Evolutionary conservation across 176 grass and related monocot species (phyloP), one percentile per base, ranked within the genome.

Genomic region (Oryza meyeriana): DNA sequence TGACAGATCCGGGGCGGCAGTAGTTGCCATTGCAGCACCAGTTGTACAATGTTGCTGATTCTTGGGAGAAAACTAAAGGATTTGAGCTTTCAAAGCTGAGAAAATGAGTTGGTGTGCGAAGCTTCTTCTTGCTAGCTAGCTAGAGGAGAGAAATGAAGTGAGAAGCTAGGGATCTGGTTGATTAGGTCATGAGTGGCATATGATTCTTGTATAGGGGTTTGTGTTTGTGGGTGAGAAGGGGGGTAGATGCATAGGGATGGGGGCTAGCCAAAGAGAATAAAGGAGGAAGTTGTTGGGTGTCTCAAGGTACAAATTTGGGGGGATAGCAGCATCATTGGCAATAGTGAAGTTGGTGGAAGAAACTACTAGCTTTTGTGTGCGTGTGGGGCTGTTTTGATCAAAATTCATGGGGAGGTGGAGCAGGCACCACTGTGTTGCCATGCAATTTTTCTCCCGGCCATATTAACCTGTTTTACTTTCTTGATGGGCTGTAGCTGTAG

Each of bases 141-240:
- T 16, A 86, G 47, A 62, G 69, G 31, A 79, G 70, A 64, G 74
- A 69, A 89, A 61, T 84, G 67, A 79, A 86, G 77, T 48, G 66
- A 30, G 55, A 74, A 59, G 55, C 55, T 59, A 59, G 55, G 42
- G 61, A 79, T 68, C 86, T 69, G 50, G 47, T 83, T 88, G 92
- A 98, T 98, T 93, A 95, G 87, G 75, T 93, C 88, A 94, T 98
- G 84, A 94, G 88, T 94, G 88, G 61, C 63, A 85, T 84, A 89
- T 90, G 83, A 93, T 94, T 94, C 79, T 70, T 87, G 63, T 82
- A 70, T 79, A 63, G 42, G 41, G 52, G 38, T 25, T 58, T 85
- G 77, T 88, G 82, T 83, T 76, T 71, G 79, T 83, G 83, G 78
- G 62, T 35, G 70, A 66, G 71, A 33, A 10, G 64, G 64, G 32